Evolutionary conservation across 2,329 filamentous ascomycete species (phyloP).

Genomic region (Colletotrichum tropicale): DNA sequence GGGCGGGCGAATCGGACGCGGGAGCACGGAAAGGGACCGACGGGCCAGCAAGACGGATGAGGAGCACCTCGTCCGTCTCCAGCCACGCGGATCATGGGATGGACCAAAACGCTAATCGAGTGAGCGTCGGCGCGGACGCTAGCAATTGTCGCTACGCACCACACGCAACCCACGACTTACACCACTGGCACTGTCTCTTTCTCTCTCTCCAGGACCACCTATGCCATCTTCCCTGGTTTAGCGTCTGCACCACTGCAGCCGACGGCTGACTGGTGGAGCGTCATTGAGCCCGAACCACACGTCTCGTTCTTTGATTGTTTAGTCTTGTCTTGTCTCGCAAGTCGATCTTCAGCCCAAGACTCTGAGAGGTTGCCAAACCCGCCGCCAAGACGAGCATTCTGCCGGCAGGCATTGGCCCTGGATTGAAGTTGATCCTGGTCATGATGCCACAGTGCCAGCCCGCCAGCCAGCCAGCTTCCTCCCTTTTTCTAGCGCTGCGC

Average conservation of each 20-base stretch:
- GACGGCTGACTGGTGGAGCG: constrained; percentile 14
- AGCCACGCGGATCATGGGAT: constrained; percentile 5
- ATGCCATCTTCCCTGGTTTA: background rate
- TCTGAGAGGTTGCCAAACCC: constrained; percentile 17
- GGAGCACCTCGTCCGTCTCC: background rate
- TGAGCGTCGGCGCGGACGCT: background rate
- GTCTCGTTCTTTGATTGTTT: constrained; percentile 3
- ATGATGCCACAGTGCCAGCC: constrained; percentile 2
- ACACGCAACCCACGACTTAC: background rate
- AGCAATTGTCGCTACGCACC: background rate
- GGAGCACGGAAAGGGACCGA: constrained; percentile 7
- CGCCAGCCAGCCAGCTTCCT: background rate
- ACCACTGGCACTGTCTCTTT: background rate
- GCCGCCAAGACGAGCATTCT: constrained; percentile 15
- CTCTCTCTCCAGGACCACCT: background rate
- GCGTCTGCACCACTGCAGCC: background rate
- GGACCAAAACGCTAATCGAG: background rate
- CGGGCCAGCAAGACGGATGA: background rate
- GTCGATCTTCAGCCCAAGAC: constrained; percentile 1
- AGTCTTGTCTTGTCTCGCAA: constrained; percentile 2
- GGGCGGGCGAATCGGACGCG: background rate
- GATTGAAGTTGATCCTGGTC: background rate
- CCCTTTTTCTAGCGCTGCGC: constrained; percentile 1
- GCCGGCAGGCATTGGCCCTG: constrained; percentile 12
- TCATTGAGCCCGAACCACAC: background rate